Evolutionary conservation across 2,329 filamentous ascomycete genomes (phyloP), one percentile per base, ranked within the genome.

Genomic region (Magnaporthiopsis poae): DNA sequence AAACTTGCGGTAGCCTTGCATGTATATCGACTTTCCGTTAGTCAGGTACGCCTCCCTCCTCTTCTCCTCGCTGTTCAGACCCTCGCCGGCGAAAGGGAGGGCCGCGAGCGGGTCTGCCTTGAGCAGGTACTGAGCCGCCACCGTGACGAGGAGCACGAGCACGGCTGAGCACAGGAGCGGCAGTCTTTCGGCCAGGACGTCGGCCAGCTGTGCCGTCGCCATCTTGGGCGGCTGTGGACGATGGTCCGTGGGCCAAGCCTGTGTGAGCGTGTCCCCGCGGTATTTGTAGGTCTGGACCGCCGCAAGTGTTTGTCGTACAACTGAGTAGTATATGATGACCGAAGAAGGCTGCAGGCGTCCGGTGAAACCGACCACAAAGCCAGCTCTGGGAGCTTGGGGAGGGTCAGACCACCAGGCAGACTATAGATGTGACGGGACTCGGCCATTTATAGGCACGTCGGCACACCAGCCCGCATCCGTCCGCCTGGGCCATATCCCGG

Each of bases 1-100:
- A 69, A 76, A 77, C 75, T 76, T 76, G 1, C 68, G 68, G 65
- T 76, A 76, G 5, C 74, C 75, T 1, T 72, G 69, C 2, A 65
- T 15, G 56, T 77, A 76, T 3, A 77, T 52, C 1, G 69, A 68
- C 18, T 65, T 71, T 0, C 71, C 72, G 5, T 66, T 66, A 13
- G n/a, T 59, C 21, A 75, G 63, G 35, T 70, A 77, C 0, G 70
- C 72, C 66, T 71, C 67, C 12, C 72, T 67, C 27, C 73, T 67
- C 59, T 74, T 74, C 39, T 73, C 70, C 2, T 70, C 66, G 12
- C 71, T 70, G 27, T 71, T 71, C 2, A 74, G 67, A 5, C 75
- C 73, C n/a, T 68, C 39, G 0, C 73, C 73, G 0, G 71, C 68
- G 12, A 75, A 64, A 0, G 75, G 74, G 3, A 76, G 63, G 2